Conservation (phyloP, 306 rosid species). For the Quercus agrifolia region DNA sequence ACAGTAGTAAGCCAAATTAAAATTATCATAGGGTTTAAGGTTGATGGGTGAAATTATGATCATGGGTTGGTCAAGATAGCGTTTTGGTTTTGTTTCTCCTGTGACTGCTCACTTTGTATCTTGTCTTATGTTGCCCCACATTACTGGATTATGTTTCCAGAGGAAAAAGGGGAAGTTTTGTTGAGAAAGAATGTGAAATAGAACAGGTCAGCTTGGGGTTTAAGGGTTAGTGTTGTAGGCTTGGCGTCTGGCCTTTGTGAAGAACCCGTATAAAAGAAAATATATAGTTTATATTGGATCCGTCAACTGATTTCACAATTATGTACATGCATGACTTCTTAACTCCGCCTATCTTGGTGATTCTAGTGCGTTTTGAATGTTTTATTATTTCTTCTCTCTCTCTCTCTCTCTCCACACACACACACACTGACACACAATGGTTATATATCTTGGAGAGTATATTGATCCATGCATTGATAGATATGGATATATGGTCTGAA, state of each 20-base stretch:
- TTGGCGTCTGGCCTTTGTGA: background rate
- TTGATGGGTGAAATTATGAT: constrained; percentile 9
- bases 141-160: background rate
- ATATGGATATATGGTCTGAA: no score
- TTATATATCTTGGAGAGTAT: no score
- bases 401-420: no score
- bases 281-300: background rate
- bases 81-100: background rate
- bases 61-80: background rate
- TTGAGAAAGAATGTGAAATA: background rate
- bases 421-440: no score
- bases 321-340: background rate
- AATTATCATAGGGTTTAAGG: constrained; percentile 9
- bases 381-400: no score
- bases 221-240: background rate
- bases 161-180: background rate
- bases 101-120: background rate
- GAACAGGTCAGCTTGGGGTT: background rate
- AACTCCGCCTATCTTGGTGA: background rate
- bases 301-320: background rate
- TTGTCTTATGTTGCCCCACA: background rate
- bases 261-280: background rate
- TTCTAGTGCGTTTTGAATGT: background rate
- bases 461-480: no score
- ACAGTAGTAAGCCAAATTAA: constrained; percentile 12